Percentiles rank a stretch among this genome's conserved stretches.
Conservation (phyloP, 768 basidiomycete genomes). For the Auricularia sp. region DNA sequence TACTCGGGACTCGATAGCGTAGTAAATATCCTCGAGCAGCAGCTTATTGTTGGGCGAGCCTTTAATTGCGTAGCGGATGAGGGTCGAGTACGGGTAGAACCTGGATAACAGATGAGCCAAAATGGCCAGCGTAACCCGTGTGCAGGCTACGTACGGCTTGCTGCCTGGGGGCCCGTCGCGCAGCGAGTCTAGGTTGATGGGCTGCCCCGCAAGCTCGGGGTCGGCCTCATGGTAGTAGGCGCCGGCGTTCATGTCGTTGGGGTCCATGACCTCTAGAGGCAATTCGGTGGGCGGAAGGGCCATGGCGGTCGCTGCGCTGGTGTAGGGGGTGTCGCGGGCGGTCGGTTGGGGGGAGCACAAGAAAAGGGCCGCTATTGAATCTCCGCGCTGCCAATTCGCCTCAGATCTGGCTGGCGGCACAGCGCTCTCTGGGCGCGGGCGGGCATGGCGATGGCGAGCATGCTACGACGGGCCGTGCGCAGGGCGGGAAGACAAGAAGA, state of each 20-base stretch:
- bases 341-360: background rate
- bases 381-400: no score
- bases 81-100: constrained; percentile 84
- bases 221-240: background rate
- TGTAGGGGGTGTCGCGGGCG: background rate
- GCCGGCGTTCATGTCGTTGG: background rate
- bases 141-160: constrained; percentile 38
- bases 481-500: background rate
- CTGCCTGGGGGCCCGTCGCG: constrained; percentile 81
- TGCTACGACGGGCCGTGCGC: background rate
- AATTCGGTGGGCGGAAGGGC: background rate
- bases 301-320: background rate
- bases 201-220: constrained; percentile 37
- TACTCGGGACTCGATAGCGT: constrained; percentile 82
- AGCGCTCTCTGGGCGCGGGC: no score
- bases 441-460: no score
- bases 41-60: constrained; percentile 82
- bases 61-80: constrained; percentile 87
- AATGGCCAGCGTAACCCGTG: background rate
- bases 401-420: no score
- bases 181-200: constrained; percentile 79
- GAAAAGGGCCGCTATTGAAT: background rate
- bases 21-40: constrained; percentile 82
- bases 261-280: background rate
- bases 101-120: background rate